Conservation (phyloP, 2,329 filamentous ascomycete species). For the Alternaria tenuissima region DNA sequence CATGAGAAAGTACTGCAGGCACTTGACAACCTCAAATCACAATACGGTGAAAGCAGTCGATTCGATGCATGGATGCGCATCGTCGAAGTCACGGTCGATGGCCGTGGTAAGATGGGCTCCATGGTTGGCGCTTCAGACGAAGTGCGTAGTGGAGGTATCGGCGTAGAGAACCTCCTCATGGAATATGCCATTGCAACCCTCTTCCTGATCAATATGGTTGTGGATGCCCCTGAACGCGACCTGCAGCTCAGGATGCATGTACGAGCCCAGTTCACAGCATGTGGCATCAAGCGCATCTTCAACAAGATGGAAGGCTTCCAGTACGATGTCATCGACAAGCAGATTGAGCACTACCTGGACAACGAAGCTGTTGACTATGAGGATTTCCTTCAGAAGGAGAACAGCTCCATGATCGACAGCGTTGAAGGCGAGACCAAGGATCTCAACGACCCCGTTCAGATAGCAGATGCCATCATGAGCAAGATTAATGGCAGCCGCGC, state of each 20-base stretch:
- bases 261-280: conserved; percentile 92
- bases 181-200: conserved; percentile 96
- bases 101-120: conserved; percentile 98
- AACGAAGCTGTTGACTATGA: conserved; percentile 99
- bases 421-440: conserved; percentile 88
- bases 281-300: conserved; percentile 92
- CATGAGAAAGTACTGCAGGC: conserved; percentile 94
- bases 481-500: conserved; percentile 84
- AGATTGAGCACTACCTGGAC: conserved; percentile 89
- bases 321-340: conserved; percentile 98
- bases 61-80: conserved; percentile 99
- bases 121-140: conserved; percentile 96
- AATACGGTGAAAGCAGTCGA: conserved; percentile 89
- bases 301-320: conserved; percentile 98
- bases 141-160: conserved; percentile 92
- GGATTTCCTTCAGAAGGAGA: conserved; percentile 91
- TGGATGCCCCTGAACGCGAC: conserved; percentile 89
- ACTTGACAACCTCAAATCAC: conserved; percentile 87
- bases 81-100: conserved; percentile 95
- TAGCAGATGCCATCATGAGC: conserved; percentile 89
- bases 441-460: conserved; percentile 89
- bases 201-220: conserved; percentile 94
- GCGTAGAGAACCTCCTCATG: conserved; percentile 99
- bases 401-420: conserved; percentile 87
- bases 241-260: conserved; percentile 93